A percentile compares a stretch with the other conserved stretches of the same genome.
phyloP scores from a whole-genome alignment of 495 filamentous ascomycete genomes.

The Annulohypoxylon moriforme region DNA sequence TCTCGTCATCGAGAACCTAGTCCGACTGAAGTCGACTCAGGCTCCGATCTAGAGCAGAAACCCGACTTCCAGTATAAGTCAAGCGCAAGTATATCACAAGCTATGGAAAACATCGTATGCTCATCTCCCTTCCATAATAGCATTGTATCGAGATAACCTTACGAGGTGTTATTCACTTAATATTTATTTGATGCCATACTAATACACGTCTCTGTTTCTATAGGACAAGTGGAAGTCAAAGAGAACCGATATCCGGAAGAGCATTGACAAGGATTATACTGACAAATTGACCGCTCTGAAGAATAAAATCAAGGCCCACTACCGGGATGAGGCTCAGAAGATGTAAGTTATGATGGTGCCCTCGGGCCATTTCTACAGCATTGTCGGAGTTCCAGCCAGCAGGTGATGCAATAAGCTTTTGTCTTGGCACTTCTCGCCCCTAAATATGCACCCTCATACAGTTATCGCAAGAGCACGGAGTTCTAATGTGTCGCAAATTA shows the following conservation, averaged over 20 bases:
- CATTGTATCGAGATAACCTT: too few species aligned
- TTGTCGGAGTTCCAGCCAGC: not conserved
- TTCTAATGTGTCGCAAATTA: conserved; percentile 11
- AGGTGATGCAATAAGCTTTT: not conserved
- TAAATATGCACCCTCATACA: not conserved
- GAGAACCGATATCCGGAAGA: conserved; percentile 31
- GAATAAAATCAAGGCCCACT: conserved; percentile 30
- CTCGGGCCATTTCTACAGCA: not conserved
- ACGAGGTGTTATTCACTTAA: too few species aligned
- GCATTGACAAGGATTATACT: conserved; percentile 30
- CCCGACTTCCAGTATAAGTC: conserved; percentile 18
- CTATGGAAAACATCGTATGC: conserved; percentile 42
- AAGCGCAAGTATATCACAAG: conserved; percentile 26
- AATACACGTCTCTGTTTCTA: not conserved
- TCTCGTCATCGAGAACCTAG: conserved; percentile 24
- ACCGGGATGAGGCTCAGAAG: conserved; percentile 17
- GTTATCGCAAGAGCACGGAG: not conserved
- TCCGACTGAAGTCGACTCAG: conserved; percentile 33
- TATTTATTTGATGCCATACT: too few species aligned
- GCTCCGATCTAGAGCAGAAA: conserved; percentile 25
- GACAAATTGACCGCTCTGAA: conserved; percentile 19
- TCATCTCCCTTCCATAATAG: not conserved
- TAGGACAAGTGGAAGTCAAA: conserved; percentile 40
- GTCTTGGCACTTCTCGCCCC: not conserved
- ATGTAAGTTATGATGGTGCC: conserved; percentile 12